Conservation (phyloP, 1,284 basidiomycete species). For the Cryptococcus wingfieldii region DNA sequence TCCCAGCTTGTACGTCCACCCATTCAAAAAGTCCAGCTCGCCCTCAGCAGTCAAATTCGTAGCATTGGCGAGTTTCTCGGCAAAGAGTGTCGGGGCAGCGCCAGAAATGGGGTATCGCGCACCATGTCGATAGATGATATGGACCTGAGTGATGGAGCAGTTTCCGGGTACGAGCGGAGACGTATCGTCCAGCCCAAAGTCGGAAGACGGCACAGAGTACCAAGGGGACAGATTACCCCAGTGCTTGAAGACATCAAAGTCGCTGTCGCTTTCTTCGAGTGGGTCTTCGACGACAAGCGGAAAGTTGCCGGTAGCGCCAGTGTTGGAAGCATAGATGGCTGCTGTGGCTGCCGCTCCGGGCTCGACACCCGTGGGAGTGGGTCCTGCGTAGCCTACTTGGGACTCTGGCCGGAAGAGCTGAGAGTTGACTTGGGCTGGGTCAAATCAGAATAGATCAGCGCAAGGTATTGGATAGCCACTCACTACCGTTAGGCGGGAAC, state of each 20-base stretch:
- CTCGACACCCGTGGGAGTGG: slow-evolving; percentile 55
- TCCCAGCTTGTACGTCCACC: slow-evolving; percentile 51
- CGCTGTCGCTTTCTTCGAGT: not conserved
- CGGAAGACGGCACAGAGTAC: slow-evolving; percentile 64
- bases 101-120: slow-evolving; percentile 46
- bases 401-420: slow-evolving; percentile 50
- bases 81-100: slow-evolving; percentile 31
- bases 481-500: slow-evolving; percentile 35
- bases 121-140: slow-evolving; percentile 62
- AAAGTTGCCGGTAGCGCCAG: slow-evolving; percentile 49
- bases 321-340: slow-evolving; percentile 46
- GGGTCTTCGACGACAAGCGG: slow-evolving; percentile 45
- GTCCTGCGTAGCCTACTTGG: slow-evolving; percentile 53
- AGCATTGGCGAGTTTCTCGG: slow-evolving; percentile 31
- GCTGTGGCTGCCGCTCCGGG: slow-evolving; percentile 54
- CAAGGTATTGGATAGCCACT: slow-evolving; percentile 3
- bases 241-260: slow-evolving; percentile 61
- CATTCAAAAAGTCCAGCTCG: slow-evolving; percentile 49
- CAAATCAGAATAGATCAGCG: not conserved
- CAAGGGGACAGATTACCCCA: slow-evolving; percentile 84
- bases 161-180: slow-evolving; percentile 61
- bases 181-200: slow-evolving; percentile 67
- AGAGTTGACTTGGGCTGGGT: slow-evolving; percentile 24
- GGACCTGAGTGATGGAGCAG: slow-evolving; percentile 67
- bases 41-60: slow-evolving; percentile 33